Base-by-base conservation (phyloP, 1,284 basidiomycete species). In the Wolfiporia cocos region DNA sequence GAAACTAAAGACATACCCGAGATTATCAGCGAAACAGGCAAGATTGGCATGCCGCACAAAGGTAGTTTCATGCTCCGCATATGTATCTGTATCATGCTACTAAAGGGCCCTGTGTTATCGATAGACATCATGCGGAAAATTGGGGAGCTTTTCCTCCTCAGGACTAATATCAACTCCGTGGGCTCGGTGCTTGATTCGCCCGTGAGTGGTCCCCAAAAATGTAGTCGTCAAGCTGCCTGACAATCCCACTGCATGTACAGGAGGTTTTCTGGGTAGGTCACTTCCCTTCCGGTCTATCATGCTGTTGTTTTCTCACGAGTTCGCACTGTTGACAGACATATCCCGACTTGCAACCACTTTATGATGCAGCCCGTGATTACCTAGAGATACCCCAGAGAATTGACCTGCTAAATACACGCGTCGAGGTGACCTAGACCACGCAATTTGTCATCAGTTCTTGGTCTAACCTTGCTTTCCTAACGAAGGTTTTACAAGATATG, bases 81-180 rank as follows among this genome's bases (percentile, higher is more conserved):
- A n/a, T n/a, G n/a, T n/a, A n/a, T n/a, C n/a, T n/a, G n/a, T n/a
- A n/a, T n/a, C n/a, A n/a, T n/a, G n/a, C n/a, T n/a, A n/a, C n/a
- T n/a, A n/a, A n/a, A n/a, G n/a, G n/a, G n/a, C n/a, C n/a, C n/a
- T n/a, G n/a, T n/a, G n/a, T n/a, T n/a, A n/a, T n/a, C n/a, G 3
- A 28, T 50, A 86, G 93, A 96, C 61, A 97, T 98, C 59, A 96
- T 98, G 93, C 89, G 90, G 61, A 91, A 97, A 66, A 98, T 96
- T 53, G 93, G 93, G 23, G 87, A 92, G 55, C 73, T 98, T 33
- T 98, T 98, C 65, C 82, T 98, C 37, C 70, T 97, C 52, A 74
- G 94, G 47, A 93, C 94, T 51, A 95, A 94, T 59, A 95, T 97
- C 57, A 94, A 95, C 58, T 85, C 93, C 30, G 93, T 97, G 41